Evolutionary conservation across 768 basidiomycete genomes (phyloP), one percentile per base, ranked within the genome.

Genomic region (Paxillus ammoniavirescens): DNA sequence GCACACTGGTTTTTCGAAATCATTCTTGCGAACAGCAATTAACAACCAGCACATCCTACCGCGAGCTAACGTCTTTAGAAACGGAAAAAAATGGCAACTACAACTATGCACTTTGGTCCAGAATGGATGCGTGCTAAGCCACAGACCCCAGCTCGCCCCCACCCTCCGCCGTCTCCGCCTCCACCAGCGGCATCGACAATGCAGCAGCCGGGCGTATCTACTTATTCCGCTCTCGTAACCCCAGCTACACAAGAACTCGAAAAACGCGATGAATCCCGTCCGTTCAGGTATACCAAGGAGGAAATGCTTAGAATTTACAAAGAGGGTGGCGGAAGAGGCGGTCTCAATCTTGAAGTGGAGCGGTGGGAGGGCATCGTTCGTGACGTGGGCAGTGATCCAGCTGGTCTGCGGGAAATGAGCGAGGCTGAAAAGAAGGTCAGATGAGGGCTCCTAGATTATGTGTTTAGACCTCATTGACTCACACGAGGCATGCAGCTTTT

Each of bases 81-180:
- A 35, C 43, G 10, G 30, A 48, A 65, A 75, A 75, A 72, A 75
- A 79, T 79, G 79, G 68, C 79, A 43, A 67, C 88, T 58, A 77
- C 80, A 26, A 86, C 89, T 10, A 88, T 93, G 83, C 91, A 92
- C 70, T 93, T 93, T 77, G 91, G 89, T 65, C 91, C 91, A 44
- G 91, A 93, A 73, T 93, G 91, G 91, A 92, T 93, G 91, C 84
- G 91, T 64, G 81, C 84, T 60, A 91, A 91, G 74, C 82, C 81
- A 57, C 81, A 82, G 53, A 70, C 78, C 43, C 69, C 79, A 42
- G 65, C 78, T 56, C 82, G 78, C 65, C 71, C 76, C 41, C 84
- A 77, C 58, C 76, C 69, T 48, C 79, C 82, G 47, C 78, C 87
- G 14, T 79, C 88, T 2, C 82, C 87, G 23, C 86, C 86, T 28